Evolutionary conservation across 2,329 filamentous ascomycete species (phyloP).

Genomic region (Plectosphaerella sp.): DNA sequence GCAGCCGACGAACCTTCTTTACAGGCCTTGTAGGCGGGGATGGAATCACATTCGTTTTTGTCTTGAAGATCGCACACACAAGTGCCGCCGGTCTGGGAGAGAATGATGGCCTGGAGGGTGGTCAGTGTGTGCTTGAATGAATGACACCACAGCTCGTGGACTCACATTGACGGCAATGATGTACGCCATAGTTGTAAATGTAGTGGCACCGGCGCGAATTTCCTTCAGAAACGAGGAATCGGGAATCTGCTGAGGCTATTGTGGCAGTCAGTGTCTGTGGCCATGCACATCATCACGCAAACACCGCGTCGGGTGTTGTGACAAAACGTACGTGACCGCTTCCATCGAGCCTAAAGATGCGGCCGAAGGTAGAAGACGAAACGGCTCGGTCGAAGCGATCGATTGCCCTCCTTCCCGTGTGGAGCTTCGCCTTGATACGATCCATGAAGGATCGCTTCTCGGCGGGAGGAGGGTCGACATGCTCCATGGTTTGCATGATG

Average conservation of each 20-base stretch:
- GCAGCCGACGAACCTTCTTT: constrained; percentile 35
- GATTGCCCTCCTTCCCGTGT: constrained; percentile 27
- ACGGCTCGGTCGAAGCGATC: constrained; percentile 29
- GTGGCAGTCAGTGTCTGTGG: neutral
- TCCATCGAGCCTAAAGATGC: constrained; percentile 62
- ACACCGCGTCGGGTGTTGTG: no score
- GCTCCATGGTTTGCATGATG: constrained; percentile 10
- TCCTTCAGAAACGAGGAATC: constrained; percentile 72
- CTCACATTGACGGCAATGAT: constrained; percentile 71
- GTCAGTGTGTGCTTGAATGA: neutral
- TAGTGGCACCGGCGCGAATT: constrained; percentile 74
- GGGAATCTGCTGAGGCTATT: constrained; percentile 61
- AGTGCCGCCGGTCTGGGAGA: constrained; percentile 72
- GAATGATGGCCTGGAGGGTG: constrained; percentile 58
- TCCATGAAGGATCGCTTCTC: constrained; percentile 4
- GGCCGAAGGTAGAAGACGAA: constrained; percentile 45
- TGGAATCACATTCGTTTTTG: constrained; percentile 43
- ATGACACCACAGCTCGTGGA: neutral
- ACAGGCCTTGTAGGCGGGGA: constrained; percentile 37
- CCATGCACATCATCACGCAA: neutral
- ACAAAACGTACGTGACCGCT: constrained; percentile 58
- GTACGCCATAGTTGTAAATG: constrained; percentile 79
- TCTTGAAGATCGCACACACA: constrained; percentile 57
- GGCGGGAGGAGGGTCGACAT: constrained; percentile 2
- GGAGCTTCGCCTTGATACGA: constrained; percentile 19